Evolutionary conservation across 2,329 filamentous ascomycete genomes (phyloP).

Genomic region (Myriosclerotinia duriaeana): DNA sequence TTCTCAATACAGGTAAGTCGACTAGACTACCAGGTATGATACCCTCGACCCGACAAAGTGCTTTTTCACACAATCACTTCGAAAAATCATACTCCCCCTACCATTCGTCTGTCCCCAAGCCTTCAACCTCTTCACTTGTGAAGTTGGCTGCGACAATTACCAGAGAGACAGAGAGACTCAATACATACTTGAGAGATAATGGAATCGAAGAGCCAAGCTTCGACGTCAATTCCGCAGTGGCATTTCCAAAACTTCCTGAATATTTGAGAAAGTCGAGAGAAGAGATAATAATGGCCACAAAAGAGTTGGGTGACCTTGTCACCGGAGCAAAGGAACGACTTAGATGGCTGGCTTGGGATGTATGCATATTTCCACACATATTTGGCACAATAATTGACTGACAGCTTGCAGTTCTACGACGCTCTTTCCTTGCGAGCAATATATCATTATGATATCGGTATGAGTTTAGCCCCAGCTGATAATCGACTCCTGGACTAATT

Average conservation of each 20-base stretch:
- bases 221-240: conserved; percentile 46
- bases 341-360: conserved; percentile 54
- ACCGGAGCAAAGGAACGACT: conserved; percentile 53
- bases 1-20: background rate
- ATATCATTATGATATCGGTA: conserved; percentile 53
- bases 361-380: conserved; percentile 39
- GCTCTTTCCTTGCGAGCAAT: conserved; percentile 52
- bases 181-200: conserved; percentile 48
- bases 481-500: conserved; percentile 23
- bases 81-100: background rate
- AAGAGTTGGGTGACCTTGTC: conserved; percentile 49
- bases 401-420: conserved; percentile 47
- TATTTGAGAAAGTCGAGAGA: conserved; percentile 49
- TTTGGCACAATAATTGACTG: conserved; percentile 24
- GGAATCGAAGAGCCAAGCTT: conserved; percentile 48
- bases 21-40: background rate
- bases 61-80: background rate
- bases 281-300: conserved; percentile 51
- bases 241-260: conserved; percentile 50
- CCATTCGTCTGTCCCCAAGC: background rate
- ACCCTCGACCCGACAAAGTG: background rate
- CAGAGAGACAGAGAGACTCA: conserved; percentile 51
- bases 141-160: conserved; percentile 49
- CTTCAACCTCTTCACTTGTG: background rate
- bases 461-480: background rate